A percentile compares a stretch with the other conserved stretches of the same genome.
These are phyloP conservation scores for Entomophthora muscae DNA, from an alignment of 371 early-diverging fungal genomes.

Conservation along the genomic window DNA sequence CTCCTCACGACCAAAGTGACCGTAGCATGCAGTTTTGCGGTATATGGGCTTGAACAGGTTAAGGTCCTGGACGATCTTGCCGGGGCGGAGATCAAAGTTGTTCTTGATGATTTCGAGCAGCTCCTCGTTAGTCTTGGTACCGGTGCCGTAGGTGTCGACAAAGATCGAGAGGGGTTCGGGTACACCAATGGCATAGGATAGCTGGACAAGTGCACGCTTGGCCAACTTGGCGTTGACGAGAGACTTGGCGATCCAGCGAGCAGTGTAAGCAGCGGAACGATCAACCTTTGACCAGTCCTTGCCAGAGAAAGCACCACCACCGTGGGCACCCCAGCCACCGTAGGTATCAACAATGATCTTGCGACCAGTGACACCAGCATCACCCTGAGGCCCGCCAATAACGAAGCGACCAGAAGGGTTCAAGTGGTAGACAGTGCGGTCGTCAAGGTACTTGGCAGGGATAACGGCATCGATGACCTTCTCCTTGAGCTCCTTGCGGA, in stretches of 20 bases:
- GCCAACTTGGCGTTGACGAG: conserved; percentile 87
- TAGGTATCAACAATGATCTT: conserved; percentile 97
- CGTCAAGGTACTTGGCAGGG: conserved; percentile 77
- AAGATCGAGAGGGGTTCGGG: conserved; percentile 94
- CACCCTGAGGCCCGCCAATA: conserved; percentile 99
- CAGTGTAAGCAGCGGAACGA: conserved; percentile 98
- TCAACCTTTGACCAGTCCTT: conserved; percentile 99
- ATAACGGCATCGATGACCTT: conserved; percentile 89
- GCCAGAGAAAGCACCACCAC: conserved; percentile 99
- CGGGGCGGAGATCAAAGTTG: conserved; percentile 98
- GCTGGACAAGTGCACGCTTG: conserved; percentile 90
- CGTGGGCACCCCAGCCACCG: conserved; percentile 99
- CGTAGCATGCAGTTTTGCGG: conserved; percentile 93
- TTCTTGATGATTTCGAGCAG: conserved; percentile 83
- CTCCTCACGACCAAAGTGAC: conserved; percentile 96
- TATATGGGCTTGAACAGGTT: conserved; percentile 97
- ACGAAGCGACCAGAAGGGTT: conserved; percentile 98
- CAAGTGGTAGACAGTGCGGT: conserved; percentile 86
- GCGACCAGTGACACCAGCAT: conserved; percentile 98
- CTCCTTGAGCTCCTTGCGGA: conserved; percentile 80
- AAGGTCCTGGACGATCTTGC: conserved; percentile 93
- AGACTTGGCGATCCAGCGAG: conserved; percentile 96
- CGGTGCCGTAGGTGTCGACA: conserved; percentile 96
- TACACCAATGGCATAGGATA: conserved; percentile 99
- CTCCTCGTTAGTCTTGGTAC: conserved; percentile 71